Conservation (phyloP, 495 filamentous ascomycete species). For the Clohesyomyces aquaticus region DNA sequence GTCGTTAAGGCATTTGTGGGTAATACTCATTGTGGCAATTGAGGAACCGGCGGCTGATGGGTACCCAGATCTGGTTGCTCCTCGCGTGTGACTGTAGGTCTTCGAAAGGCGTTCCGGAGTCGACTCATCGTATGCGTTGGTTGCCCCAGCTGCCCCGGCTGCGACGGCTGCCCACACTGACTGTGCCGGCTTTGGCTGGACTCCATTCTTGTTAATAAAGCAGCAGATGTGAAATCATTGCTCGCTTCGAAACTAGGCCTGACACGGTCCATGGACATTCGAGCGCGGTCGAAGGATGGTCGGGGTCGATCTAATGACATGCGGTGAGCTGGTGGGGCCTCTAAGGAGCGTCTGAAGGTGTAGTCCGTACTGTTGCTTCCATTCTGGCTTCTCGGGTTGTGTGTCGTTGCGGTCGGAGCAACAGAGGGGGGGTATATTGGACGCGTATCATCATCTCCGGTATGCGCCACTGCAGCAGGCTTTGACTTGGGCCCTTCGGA, state of each 20-base stretch:
- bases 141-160: too few relatives aligned
- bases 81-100: slow-evolving; percentile 34
- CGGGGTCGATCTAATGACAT: slow-evolving; percentile 56
- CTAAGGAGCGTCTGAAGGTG: slow-evolving; percentile 52
- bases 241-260: slow-evolving; percentile 80
- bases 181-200: slow-evolving; percentile 34
- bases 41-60: slow-evolving; percentile 8
- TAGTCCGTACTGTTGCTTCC: slow-evolving; percentile 94
- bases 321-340: slow-evolving; percentile 18
- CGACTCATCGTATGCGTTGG: slow-evolving; percentile 23
- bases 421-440: slow-evolving; percentile 91
- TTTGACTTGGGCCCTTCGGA: slow-evolving; percentile 63
- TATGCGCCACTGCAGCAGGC: slow-evolving; percentile 53
- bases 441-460: slow-evolving; percentile 76
- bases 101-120: slow-evolving; percentile 34
- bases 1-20: slow-evolving; percentile 13
- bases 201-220: slow-evolving; percentile 80
- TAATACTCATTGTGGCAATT: slow-evolving; percentile 5
- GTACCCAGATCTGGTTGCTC: slow-evolving; percentile 27
- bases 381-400: slow-evolving; percentile 83
- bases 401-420: slow-evolving; percentile 72
- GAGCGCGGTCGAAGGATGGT: slow-evolving; percentile 77
- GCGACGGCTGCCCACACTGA: not conserved
- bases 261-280: slow-evolving; percentile 72
- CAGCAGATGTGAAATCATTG: slow-evolving; percentile 88